A percentile compares a stretch with the other conserved stretches of the same genome.
Conservation (phyloP, 371 early-diverging fungal species). For the Lichtheimia ornata region DNA sequence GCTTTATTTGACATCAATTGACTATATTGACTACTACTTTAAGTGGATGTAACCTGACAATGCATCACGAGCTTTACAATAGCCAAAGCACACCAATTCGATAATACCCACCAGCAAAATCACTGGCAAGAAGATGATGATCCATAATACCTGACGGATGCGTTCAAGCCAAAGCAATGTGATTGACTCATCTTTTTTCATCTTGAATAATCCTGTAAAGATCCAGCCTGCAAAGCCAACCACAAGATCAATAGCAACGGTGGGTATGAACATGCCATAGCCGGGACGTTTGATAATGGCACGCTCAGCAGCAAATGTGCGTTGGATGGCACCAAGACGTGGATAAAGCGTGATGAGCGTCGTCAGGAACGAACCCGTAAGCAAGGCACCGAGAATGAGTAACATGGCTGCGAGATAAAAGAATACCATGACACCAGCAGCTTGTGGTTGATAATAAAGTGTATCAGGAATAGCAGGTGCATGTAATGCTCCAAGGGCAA, state of each 20-base stretch:
- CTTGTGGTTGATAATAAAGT: constrained; percentile 32
- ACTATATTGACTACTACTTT: too few relatives aligned
- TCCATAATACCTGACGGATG: constrained; percentile 38
- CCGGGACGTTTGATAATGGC: constrained; percentile 10
- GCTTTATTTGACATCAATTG: too few relatives aligned
- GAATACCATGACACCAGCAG: constrained; percentile 33
- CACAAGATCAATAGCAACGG: constrained; percentile 28
- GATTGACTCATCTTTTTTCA: constrained; percentile 9
- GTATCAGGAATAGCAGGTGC: constrained; percentile 43
- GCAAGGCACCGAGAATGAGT: constrained; percentile 27
- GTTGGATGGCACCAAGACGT: constrained; percentile 18
- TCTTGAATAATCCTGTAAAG: constrained; percentile 5
- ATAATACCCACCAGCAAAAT: constrained; percentile 26
- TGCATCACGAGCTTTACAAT: neutral
- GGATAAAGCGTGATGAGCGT: constrained; percentile 29
- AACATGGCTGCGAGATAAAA: constrained; percentile 37
- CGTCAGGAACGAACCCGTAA: constrained; percentile 41
- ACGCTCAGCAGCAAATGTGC: constrained; percentile 22
- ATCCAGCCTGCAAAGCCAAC: constrained; percentile 20
- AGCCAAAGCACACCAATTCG: constrained; percentile 7
- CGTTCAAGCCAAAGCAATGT: constrained; percentile 27
- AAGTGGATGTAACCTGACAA: constrained; percentile 6
- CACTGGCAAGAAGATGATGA: constrained; percentile 35
- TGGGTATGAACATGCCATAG: constrained; percentile 30
- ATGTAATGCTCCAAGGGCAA: constrained; percentile 46